Percentiles rank a stretch among this genome's conserved stretches.
phyloP scores from a whole-genome alignment of 1,284 basidiomycete species.

The Volvariella surrecta region DNA sequence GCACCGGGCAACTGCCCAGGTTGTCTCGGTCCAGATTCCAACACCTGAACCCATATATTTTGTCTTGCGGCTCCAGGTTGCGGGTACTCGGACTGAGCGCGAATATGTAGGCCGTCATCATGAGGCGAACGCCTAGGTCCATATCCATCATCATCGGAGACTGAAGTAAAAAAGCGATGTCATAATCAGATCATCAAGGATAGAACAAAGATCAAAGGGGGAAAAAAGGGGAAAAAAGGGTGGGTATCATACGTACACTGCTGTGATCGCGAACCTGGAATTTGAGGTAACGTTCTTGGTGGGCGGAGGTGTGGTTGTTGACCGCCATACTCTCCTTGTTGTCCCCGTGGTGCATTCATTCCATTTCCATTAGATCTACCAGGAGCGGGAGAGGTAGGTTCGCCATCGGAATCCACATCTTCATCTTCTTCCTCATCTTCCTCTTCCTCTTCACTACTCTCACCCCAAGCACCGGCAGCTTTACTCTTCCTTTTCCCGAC shows the following conservation, averaged over 20 bases:
- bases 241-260: constrained; percentile 22
- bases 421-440: constrained; percentile 77
- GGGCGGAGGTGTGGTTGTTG: constrained; percentile 29
- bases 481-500: constrained; percentile 48
- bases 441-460: constrained; percentile 74
- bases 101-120: constrained; percentile 35
- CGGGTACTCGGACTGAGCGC: constrained; percentile 44
- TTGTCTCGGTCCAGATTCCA: constrained; percentile 54
- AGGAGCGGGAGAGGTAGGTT: background rate
- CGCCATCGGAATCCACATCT: constrained; percentile 60
- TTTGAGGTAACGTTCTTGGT: constrained; percentile 37
- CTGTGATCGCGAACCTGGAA: constrained; percentile 24
- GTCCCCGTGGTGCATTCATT: constrained; percentile 10
- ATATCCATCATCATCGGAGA: constrained; percentile 18
- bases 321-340: constrained; percentile 14
- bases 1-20: constrained; percentile 26
- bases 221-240: constrained; percentile 1
- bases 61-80: constrained; percentile 49
- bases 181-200: constrained; percentile 2
- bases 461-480: constrained; percentile 53
- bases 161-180: constrained; percentile 11
- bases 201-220: no score
- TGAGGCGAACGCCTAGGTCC: constrained; percentile 29
- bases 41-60: constrained; percentile 79
- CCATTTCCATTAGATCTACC: constrained; percentile 20